Evolutionary conservation across 2,329 filamentous ascomycete species (phyloP).

Genomic region (Karstenula rhodostoma): DNA sequence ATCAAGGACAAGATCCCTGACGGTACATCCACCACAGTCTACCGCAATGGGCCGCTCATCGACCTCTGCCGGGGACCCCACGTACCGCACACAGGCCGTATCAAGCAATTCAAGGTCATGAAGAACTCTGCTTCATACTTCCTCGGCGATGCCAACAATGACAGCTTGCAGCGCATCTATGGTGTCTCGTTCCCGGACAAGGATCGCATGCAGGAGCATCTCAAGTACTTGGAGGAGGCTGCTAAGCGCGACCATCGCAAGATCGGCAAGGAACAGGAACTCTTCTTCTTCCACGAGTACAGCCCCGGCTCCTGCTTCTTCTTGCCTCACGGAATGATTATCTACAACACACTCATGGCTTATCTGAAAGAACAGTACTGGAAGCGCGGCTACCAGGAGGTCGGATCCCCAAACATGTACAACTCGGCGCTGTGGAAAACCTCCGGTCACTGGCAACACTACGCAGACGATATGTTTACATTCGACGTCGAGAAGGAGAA

Average conservation of each 20-base stretch:
- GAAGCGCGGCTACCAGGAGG: constrained; percentile 92
- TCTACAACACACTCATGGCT: constrained; percentile 86
- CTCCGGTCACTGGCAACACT: constrained; percentile 91
- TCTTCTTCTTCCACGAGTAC: constrained; percentile 95
- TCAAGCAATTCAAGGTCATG: constrained; percentile 94
- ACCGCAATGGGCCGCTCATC: constrained; percentile 90
- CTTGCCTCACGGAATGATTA: constrained; percentile 88
- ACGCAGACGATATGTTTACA: constrained; percentile 96
- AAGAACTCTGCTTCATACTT: constrained; percentile 90
- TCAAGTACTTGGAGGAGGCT: constrained; percentile 96
- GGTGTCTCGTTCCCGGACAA: constrained; percentile 98
- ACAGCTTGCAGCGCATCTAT: constrained; percentile 95
- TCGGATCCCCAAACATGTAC: constrained; percentile 96
- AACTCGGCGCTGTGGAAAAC: constrained; percentile 93
- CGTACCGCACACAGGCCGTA: constrained; percentile 89
- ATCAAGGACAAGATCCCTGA: constrained; percentile 92
- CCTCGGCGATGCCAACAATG: constrained; percentile 90
- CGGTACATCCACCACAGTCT: constrained; percentile 91
- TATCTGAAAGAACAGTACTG: constrained; percentile 89
- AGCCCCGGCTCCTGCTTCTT: constrained; percentile 96
- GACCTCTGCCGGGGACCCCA: constrained; percentile 96
- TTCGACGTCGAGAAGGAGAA: constrained; percentile 83
- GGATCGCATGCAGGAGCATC: constrained; percentile 90
- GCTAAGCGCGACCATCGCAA: constrained; percentile 95
- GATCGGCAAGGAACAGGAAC: constrained; percentile 93